Percentiles rank a stretch among this genome's conserved stretches.
Conservation (phyloP, 768 basidiomycete genomes). For the Boletus rubropictus region DNA sequence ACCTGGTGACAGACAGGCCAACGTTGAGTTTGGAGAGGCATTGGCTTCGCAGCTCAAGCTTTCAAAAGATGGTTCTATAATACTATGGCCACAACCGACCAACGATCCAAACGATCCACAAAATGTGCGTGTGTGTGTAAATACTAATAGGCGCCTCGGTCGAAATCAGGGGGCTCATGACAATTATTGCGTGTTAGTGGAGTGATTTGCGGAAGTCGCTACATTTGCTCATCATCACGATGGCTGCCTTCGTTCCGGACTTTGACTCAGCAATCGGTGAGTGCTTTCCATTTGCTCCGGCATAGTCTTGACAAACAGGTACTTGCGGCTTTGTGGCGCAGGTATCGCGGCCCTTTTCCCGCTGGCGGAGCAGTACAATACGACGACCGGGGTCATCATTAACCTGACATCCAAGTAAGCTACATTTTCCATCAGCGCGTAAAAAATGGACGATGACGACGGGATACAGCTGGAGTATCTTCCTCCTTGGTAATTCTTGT, state of each 20-base stretch:
- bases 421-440: background rate
- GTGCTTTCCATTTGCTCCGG: background rate
- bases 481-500: slow-evolving; percentile 33
- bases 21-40: slow-evolving; percentile 43
- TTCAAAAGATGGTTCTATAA: slow-evolving; percentile 38
- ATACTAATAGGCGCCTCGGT: background rate
- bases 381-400: slow-evolving; percentile 45
- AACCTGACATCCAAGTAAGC: slow-evolving; percentile 42
- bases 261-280: slow-evolving; percentile 49
- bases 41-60: slow-evolving; percentile 44
- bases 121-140: slow-evolving; percentile 34
- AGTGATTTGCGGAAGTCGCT: slow-evolving; percentile 38
- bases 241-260: slow-evolving; percentile 51
- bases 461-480: slow-evolving; percentile 40
- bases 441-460: slow-evolving; percentile 1
- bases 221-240: slow-evolving; percentile 43
- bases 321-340: too few species aligned
- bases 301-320: background rate
- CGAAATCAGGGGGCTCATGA: background rate
- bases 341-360: slow-evolving; percentile 48
- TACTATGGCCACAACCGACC: slow-evolving; percentile 52
- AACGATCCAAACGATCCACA: slow-evolving; percentile 49
- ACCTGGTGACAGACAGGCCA: slow-evolving; percentile 36
- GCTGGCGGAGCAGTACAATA: slow-evolving; percentile 39
- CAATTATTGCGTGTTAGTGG: slow-evolving; percentile 34